Base-by-base conservation (phyloP, 2,329 filamentous ascomycete genomes). In the Mariannaea elegans region DNA sequence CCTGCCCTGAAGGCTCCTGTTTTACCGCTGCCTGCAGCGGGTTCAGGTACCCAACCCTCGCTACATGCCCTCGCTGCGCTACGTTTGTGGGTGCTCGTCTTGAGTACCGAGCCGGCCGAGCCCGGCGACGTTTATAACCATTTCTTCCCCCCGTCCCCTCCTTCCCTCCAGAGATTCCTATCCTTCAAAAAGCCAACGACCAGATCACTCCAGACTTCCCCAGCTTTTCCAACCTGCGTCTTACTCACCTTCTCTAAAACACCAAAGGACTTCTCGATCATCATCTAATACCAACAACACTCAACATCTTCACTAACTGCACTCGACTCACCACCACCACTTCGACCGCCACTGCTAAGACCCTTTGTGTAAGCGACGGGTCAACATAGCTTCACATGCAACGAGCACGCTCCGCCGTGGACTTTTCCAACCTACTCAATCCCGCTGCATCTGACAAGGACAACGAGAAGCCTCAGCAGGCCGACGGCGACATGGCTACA, bases 341-440 rank as follows among this genome's bases (percentile, higher is more conserved):
- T 19, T 31, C 50, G 57, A 61, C 63, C 57, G 53, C 50, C 56
- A 45, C 24, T 9, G 9, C 31, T 16, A 56, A 61, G 62, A 63
- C 66, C 66, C 39, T 61, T 61, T 51, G 45, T 52, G 42, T 44
- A 53, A 56, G 48, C 52, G 31, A 45, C 44, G 49, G 50, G 47
- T 58, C 61, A 66, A 54, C 56, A 67, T 65, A 62, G 62, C 76
- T 82, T 88, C 87, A 89, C 84, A 92, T 92, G 89, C 89, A 91
- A 85, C 87, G 87, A 78, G 84, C 87, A 83, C 83, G 85, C 72
- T 90, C 89, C 69, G 87, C 88, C 76, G 87, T 90, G 79, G 88
- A 90, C 84, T 90, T 92, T 78, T 87, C 86, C 76, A 90, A 87
- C 83, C 86, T 92, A 75, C 85, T 92, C 73, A 92, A 91, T 73